These are phyloP conservation scores for Halenospora varia DNA, from an alignment of 495 filamentous ascomycete species.

Conservation along the genomic window DNA sequence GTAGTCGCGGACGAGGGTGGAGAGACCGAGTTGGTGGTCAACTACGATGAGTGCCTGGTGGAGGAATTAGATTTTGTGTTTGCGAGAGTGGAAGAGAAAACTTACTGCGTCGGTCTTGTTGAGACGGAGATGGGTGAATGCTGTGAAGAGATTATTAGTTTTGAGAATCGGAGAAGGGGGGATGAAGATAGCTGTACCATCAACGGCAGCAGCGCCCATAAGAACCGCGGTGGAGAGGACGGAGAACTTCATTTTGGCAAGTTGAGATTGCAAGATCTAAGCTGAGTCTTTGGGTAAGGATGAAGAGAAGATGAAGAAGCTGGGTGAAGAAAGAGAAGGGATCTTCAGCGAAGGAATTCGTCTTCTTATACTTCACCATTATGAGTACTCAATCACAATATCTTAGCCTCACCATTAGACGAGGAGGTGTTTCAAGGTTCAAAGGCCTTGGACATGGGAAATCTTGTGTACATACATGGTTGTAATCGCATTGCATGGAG, in stretches of 20 bases:
- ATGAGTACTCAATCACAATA: not conserved
- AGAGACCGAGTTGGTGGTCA: conserved; percentile 70
- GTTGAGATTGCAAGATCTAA: not conserved
- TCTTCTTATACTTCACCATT: not conserved
- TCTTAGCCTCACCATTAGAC: not conserved
- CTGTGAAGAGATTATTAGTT: conserved; percentile 2
- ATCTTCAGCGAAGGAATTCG: too few species aligned
- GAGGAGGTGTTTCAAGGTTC: not conserved
- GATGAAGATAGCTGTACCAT: not conserved
- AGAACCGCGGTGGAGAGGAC: not conserved
- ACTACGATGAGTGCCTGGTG: conserved; percentile 57
- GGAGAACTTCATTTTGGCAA: not conserved
- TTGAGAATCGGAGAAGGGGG: not conserved
- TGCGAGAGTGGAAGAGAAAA: not conserved
- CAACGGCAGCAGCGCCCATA: not conserved
- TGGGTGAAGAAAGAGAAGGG: not conserved
- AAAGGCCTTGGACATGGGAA: not conserved
- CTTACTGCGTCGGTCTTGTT: conserved; percentile 55
- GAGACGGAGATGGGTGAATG: conserved; percentile 37
- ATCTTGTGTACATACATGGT: not conserved
- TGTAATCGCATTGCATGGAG: not conserved
- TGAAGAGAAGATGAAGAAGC: not conserved
- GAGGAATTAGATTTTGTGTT: not conserved
- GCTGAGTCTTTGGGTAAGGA: not conserved
- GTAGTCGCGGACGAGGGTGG: conserved; percentile 60